Evolutionary conservation across 2,329 filamentous ascomycete genomes (phyloP).

Genomic region (Elsinoe perseae): DNA sequence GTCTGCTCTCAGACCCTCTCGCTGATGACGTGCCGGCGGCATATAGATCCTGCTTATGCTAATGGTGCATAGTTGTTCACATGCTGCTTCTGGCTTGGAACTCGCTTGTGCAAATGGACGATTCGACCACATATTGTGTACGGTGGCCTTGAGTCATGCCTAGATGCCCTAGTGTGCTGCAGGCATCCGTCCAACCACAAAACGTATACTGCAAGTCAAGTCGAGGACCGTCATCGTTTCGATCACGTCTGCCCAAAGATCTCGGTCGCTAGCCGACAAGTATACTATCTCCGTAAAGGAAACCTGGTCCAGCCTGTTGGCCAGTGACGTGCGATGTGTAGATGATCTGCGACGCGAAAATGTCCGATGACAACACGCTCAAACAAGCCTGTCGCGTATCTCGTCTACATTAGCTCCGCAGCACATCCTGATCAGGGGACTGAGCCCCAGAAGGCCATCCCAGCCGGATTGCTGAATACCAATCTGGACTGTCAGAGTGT

Average conservation of each 20-base stretch:
- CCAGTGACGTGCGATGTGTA: not conserved
- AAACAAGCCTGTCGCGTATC: conserved; percentile 7
- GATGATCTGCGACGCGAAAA: conserved; percentile 9
- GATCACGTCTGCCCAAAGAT: too few relatives aligned
- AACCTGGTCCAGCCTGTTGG: not conserved
- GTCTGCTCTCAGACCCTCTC: not conserved
- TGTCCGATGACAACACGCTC: not conserved
- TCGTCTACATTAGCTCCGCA: conserved; percentile 9
- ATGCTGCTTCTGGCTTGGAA: not conserved
- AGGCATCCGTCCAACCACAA: not conserved
- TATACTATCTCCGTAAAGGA: not conserved
- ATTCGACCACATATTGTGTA: not conserved
- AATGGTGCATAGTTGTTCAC: not conserved
- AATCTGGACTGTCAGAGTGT: not conserved
- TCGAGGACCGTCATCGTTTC: not conserved
- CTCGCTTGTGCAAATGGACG: not conserved
- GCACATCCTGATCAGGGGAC: conserved; percentile 7
- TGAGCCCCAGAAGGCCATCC: not conserved
- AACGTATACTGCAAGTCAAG: not conserved
- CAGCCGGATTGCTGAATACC: not conserved
- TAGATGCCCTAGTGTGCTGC: not conserved
- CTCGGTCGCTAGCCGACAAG: not conserved
- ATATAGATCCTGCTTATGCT: not conserved
- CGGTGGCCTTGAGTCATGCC: not conserved
- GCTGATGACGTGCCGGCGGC: not conserved